Percentiles rank a stretch among this genome's conserved stretches.
Conservation (phyloP, 352 stramenopile genomes). For the Synura sp. region DNA sequence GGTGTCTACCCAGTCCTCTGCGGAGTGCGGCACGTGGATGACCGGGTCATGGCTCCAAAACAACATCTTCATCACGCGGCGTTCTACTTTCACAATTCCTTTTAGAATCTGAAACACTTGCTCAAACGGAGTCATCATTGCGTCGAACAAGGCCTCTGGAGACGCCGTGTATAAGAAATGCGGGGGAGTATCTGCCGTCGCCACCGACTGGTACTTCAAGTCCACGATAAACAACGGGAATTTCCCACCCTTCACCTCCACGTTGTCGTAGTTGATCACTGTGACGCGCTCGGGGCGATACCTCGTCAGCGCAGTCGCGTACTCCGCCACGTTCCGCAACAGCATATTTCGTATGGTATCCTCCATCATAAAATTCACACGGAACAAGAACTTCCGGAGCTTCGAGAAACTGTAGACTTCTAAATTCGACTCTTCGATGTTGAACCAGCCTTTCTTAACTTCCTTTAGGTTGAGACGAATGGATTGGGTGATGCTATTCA, state of each 20-base stretch:
- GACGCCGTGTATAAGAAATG: constrained; percentile 66
- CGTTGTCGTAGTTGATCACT: constrained; percentile 7
- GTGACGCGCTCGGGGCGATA: constrained; percentile 45
- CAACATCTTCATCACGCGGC: constrained; percentile 85
- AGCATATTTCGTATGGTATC: constrained; percentile 55
- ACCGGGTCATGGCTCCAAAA: constrained; percentile 87
- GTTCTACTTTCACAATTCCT: constrained; percentile 74
- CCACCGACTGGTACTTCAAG: constrained; percentile 45
- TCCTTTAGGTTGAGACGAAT: constrained; percentile 52
- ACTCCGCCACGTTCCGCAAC: constrained; percentile 47
- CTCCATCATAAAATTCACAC: constrained; percentile 66
- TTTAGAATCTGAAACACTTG: constrained; percentile 62
- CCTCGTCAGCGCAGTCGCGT: constrained; percentile 42
- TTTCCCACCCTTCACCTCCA: constrained; percentile 40
- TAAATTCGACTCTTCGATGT: constrained; percentile 58
- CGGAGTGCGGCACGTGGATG: constrained; percentile 68
- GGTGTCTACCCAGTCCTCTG: constrained; percentile 69
- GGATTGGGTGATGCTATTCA: constrained; percentile 44
- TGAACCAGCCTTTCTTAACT: constrained; percentile 61
- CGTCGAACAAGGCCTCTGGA: constrained; percentile 62
- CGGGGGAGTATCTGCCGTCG: not conserved
- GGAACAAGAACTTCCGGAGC: constrained; percentile 56
- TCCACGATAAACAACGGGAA: constrained; percentile 55
- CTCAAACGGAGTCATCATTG: constrained; percentile 69
- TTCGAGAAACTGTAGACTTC: constrained; percentile 64